Conservation (phyloP, 176 grass and related monocot genomes). For the Carex cristatella region DNA sequence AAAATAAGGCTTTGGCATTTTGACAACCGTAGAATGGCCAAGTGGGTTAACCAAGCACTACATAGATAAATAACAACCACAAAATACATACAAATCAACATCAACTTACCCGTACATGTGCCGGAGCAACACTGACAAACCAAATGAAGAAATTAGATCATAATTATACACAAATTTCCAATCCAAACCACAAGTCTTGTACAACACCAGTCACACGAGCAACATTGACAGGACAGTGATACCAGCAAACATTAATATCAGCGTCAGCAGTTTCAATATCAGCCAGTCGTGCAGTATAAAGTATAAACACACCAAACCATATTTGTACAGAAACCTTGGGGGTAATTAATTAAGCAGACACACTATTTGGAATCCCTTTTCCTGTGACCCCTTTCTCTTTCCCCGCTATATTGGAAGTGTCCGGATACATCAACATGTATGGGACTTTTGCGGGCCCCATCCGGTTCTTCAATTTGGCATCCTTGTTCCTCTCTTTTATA, state of each 20-base stretch:
- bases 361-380: constrained; percentile 93
- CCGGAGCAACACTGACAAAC: not conserved
- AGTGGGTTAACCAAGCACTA: not conserved
- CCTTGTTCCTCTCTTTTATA: constrained; percentile 54
- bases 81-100: not conserved
- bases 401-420: constrained; percentile 41
- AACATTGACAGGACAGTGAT: not conserved
- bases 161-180: not conserved
- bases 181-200: not conserved
- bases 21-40: not conserved
- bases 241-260: not conserved
- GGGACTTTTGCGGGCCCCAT: constrained; percentile 55
- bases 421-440: constrained; percentile 75
- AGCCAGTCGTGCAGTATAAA: not conserved
- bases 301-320: not conserved
- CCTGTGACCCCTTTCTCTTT: constrained; percentile 70
- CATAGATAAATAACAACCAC: not conserved
- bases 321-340: not conserved
- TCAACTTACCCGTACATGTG: not conserved
- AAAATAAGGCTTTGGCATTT: not conserved
- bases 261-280: not conserved
- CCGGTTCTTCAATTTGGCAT: constrained; percentile 46
- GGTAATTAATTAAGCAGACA: constrained; percentile 24
- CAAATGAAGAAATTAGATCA: not conserved
- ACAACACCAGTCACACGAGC: not conserved